Evolutionary conservation across 23 red algal genomes (phyloP).

Genomic region (Rhodosorus marinus): DNA sequence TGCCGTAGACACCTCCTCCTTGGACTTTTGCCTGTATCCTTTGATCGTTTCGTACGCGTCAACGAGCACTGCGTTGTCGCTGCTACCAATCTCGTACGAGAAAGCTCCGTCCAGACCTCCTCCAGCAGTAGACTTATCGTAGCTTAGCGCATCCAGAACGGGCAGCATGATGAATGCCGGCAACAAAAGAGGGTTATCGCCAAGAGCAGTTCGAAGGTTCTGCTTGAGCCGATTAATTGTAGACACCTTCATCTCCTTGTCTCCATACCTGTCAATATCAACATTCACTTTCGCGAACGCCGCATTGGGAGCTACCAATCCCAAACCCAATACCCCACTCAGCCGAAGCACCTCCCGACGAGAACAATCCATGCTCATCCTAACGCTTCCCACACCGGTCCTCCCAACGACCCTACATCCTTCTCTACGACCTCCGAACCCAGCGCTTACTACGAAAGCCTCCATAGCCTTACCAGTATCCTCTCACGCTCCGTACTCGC

Average conservation of each 20-base stretch:
- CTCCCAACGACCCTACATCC: no score
- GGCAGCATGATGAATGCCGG: conserved; percentile 39
- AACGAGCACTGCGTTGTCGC: conserved; percentile 14
- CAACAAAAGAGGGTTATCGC: conserved; percentile 42
- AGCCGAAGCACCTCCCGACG: no score
- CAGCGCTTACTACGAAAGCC: no score
- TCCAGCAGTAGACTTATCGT: conserved; percentile 29
- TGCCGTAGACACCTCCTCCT: conserved; percentile 58
- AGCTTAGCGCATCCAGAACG: conserved; percentile 70
- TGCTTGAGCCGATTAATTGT: conserved; percentile 64
- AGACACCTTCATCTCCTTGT: conserved; percentile 39
- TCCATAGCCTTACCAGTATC: no score
- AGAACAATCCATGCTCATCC: no score
- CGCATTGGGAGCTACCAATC: background rate
- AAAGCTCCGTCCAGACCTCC: conserved; percentile 78
- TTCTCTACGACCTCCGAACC: no score
- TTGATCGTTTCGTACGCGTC: conserved; percentile 37
- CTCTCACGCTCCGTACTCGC: no score
- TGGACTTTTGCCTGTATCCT: conserved; percentile 7
- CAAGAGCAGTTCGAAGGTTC: conserved; percentile 59
- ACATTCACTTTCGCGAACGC: conserved; percentile 18
- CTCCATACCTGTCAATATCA: conserved; percentile 48
- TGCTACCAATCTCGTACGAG: conserved; percentile 33
- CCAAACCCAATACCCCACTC: no score
- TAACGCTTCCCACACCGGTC: no score